Evolutionary conservation across 208 protist species (phyloP).

Genomic region (Phytomonas serpens): DNA sequence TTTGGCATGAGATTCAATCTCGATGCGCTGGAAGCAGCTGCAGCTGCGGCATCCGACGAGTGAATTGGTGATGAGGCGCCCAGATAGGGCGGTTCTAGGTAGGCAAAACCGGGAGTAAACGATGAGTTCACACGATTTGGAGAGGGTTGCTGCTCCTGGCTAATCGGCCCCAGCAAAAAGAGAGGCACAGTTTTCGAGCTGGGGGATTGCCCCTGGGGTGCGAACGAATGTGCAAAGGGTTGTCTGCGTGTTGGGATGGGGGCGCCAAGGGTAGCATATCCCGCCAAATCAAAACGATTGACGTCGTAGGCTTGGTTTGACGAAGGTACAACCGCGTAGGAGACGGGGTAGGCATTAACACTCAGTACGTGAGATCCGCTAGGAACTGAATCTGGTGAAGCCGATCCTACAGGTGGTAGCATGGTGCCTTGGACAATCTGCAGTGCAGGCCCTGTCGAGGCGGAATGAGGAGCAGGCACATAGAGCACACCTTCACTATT

Average conservation of each 20-base stretch:
- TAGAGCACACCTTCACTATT: not conserved
- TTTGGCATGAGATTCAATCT: not conserved
- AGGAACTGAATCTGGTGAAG: not conserved
- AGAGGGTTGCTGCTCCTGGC: not conserved
- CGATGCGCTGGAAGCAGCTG: not conserved
- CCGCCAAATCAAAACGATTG: not conserved
- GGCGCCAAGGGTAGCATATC: not conserved
- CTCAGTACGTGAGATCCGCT: not conserved
- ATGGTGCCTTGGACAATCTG: not conserved
- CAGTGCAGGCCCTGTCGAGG: not conserved
- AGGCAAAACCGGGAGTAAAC: not conserved
- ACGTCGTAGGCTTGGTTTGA: not conserved
- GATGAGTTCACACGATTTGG: not conserved
- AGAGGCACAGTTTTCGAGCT: not conserved
- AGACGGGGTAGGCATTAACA: not conserved
- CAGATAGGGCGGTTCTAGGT: not conserved
- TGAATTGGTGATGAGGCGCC: not conserved
- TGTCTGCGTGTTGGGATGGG: not conserved
- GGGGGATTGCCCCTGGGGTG: not conserved
- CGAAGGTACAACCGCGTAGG: not conserved
- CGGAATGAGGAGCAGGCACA: not conserved
- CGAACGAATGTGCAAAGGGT: not conserved
- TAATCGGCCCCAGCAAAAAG: not conserved
- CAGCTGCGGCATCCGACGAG: not conserved
- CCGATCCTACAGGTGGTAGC: not conserved